Evolutionary conservation across 176 grass and related monocot genomes (phyloP), one percentile per base, ranked within the genome.

Genomic region (Lolium rigidum): DNA sequence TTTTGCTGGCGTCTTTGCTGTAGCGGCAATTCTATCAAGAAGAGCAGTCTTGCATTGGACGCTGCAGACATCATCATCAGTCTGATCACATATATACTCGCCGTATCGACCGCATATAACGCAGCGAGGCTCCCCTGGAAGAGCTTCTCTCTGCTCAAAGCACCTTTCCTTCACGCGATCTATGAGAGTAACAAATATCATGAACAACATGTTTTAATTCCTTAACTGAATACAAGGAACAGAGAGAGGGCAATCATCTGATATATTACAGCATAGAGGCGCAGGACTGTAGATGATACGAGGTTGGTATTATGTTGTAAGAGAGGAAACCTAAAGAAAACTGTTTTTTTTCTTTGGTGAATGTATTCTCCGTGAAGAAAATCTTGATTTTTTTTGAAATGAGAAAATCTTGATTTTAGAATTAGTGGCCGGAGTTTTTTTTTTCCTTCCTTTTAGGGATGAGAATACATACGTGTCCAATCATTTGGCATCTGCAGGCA

Each of bases 71-170:
- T 96, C 97, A 84, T 94, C 83, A 47, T 99, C 89, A 63, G 90
- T 94, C 76, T 93, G 80, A 62, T 96, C 92, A 73, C 90, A 99
- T 86, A 96, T 94, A 82, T 96, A 96, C 70, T 99, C 94, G 18
- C 97, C 97, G 80, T 93, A 99, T 86, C 88, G 77, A 47, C 90
- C 87, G 80, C 94, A 99, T 74, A 96, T 84, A 70, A 63, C 82
- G 84, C 97, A 96, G 43, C 75, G 58, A 88, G 90, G 97, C 76
- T 99, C 94, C 86, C 86, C 92, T 41, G 81, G 84, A 82, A 94
- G 88, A 70, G 92, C 94, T 90, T 96, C 94, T 78, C 97, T 93
- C 87, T 96, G 97, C 55, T 96, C 80, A 89, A 85, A 81, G 62
- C 94, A 92, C 89, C 82, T 93, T 69, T 94, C 84, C 55, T 96